phyloP scores from a whole-genome alignment of 306 rosid species.

The Lupinus albus region DNA sequence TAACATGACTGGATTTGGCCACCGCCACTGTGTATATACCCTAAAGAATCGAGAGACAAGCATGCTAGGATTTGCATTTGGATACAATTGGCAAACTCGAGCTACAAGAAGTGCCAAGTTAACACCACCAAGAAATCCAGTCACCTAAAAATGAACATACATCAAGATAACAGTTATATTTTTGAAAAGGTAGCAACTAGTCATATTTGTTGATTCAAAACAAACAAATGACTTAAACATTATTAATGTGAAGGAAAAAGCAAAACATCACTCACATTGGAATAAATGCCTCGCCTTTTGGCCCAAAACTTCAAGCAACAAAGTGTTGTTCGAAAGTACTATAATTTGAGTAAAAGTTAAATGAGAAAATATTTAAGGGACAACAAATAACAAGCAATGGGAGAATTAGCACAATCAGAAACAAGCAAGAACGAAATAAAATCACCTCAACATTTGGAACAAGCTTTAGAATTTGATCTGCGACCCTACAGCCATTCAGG shows the following conservation, averaged over 20 bases:
- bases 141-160: slow-evolving; percentile 49
- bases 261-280: slow-evolving; percentile 55
- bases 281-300: slow-evolving; percentile 71
- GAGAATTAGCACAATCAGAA: not conserved
- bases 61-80: slow-evolving; percentile 77
- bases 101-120: slow-evolving; percentile 79
- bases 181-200: not conserved
- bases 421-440: not conserved
- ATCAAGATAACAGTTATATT: not conserved
- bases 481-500: slow-evolving; percentile 81
- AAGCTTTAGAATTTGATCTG: slow-evolving; percentile 80
- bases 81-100: slow-evolving; percentile 75
- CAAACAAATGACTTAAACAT: not conserved
- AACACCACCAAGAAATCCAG: slow-evolving; percentile 83
- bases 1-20: slow-evolving; percentile 79
- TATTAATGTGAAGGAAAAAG: not conserved
- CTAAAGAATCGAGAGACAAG: slow-evolving; percentile 71
- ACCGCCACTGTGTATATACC: slow-evolving; percentile 79
- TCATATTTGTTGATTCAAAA: too few species aligned
- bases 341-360: not conserved
- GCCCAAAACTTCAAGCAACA: slow-evolving; percentile 76
- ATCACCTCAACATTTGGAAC: slow-evolving; percentile 75
- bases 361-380: not conserved
- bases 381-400: not conserved
- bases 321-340: slow-evolving; percentile 67